Evolutionary conservation across 2,329 filamentous ascomycete species (phyloP).

Genomic region (Torrubiella hemipterigena): DNA sequence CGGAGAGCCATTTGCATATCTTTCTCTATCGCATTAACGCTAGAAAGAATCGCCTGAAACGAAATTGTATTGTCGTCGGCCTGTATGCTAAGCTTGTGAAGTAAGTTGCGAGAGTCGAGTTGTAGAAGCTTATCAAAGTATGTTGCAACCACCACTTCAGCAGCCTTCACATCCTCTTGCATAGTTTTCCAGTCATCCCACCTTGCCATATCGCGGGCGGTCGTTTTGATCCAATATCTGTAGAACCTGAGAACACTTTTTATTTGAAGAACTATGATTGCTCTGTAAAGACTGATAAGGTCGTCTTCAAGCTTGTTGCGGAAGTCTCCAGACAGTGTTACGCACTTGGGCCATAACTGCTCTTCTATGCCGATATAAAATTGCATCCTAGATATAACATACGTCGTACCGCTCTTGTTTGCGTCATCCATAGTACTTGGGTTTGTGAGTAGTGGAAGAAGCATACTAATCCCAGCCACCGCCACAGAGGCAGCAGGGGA

Average conservation of each 20-base stretch:
- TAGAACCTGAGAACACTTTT: background rate
- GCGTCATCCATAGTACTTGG: slow-evolving; percentile 14
- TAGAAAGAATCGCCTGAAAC: no score
- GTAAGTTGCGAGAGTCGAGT: no score
- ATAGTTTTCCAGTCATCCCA: background rate
- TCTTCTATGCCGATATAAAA: slow-evolving; percentile 18
- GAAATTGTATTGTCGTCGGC: no score
- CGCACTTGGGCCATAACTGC: slow-evolving; percentile 8
- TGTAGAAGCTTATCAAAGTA: no score
- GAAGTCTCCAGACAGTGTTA: background rate
- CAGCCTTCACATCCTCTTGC: background rate
- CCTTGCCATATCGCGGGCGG: background rate
- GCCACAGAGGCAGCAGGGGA: slow-evolving; percentile 17
- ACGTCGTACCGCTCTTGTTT: slow-evolving; percentile 18
- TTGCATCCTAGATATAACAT: slow-evolving; percentile 16
- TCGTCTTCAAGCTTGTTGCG: background rate
- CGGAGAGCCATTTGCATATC: background rate
- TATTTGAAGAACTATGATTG: background rate
- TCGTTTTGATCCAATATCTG: background rate
- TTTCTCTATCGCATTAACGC: no score
- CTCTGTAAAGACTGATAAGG: background rate
- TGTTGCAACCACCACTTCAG: background rate
- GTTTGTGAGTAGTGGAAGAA: slow-evolving; percentile 22
- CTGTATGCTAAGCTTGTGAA: no score
- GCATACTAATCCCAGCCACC: slow-evolving; percentile 21